Evolutionary conservation across 345 rosid species (phyloP).

Genomic region (Murraya koenigii): DNA sequence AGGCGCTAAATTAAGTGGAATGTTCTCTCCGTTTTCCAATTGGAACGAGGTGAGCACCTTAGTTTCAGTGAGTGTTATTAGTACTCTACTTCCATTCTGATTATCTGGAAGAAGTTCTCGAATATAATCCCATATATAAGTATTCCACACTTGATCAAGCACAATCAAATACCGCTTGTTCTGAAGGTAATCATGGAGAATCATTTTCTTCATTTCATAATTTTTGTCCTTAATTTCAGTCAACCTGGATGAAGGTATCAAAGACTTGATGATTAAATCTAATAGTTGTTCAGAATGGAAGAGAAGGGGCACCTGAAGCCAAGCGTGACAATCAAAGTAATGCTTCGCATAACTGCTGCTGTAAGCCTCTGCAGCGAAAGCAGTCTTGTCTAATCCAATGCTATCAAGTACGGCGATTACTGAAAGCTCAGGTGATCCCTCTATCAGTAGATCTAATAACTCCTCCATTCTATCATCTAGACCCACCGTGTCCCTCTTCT

Average conservation of each 20-base stretch:
- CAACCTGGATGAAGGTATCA: neutral
- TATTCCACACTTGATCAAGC: too few relatives aligned
- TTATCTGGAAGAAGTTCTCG: too few relatives aligned
- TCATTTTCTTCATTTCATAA: too few relatives aligned
- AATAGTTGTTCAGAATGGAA: neutral
- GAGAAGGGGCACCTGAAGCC: neutral
- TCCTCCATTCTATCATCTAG: neutral
- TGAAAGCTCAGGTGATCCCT: neutral
- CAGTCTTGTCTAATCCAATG: neutral
- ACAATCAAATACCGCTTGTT: too few relatives aligned
- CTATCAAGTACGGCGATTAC: neutral
- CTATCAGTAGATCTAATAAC: neutral
- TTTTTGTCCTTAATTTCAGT: neutral
- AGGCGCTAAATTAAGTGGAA: too few relatives aligned
- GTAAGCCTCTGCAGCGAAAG: neutral
- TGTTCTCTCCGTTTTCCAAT: too few relatives aligned
- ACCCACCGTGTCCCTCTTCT: neutral
- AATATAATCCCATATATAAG: too few relatives aligned
- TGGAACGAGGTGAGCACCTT: too few relatives aligned
- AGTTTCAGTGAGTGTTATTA: too few relatives aligned
- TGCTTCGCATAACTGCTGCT: neutral
- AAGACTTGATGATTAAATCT: neutral
- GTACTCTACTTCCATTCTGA: too few relatives aligned
- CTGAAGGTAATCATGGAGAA: too few relatives aligned
- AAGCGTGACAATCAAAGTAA: neutral